Evolutionary conservation across 192 early-diverging fungal species (phyloP), one percentile per base, ranked within the genome.

Genomic region (Umbelopsis ramanniana): DNA sequence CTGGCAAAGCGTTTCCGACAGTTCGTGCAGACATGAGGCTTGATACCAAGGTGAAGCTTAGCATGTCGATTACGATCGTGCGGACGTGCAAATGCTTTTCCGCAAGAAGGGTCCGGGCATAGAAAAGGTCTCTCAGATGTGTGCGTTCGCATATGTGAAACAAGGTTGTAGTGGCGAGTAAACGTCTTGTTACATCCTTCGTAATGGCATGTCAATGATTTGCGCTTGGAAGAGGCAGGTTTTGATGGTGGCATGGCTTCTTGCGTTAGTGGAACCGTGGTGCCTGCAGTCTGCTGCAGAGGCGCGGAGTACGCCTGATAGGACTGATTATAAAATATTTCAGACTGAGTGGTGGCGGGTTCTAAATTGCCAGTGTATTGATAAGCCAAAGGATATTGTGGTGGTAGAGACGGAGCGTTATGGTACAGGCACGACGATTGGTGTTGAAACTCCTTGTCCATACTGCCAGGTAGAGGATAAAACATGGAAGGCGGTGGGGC

Each of bases 61-160:
- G 86, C 85, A 71, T 92, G 90, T 23, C 94, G 85, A 79, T 93
- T 96, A 60, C 93, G 79, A 73, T 96, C 94, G 74, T 96, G 93
- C 70, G 93, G 90, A 6, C 94, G 85, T 5, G 93, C 89, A 83
- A 96, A 96, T 21, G 89, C 84, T 37, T 86, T 82, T 4, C 88
- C 81, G 79, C 95, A 96, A 70, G 85, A 83, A 35, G 84, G 80
- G 83, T 87, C 88, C 23, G 79, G 81, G 67, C 93, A 96, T 37
- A 77, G 69, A 75, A 85, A 90, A 33, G 91, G 91, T 5, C 89
- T 86, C 72, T 89, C 86, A 29, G 86, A 85, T 52, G 89, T 87
- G 76, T 92, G 91, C 4, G 89, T 89, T 35, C 87, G 76, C 33
- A 86, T 85, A 69, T 92, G 91, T 24, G 89, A 90, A 70, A 85